Evolutionary conservation across 345 rosid genomes (phyloP).

Genomic region (Alliaria petiolata): DNA sequence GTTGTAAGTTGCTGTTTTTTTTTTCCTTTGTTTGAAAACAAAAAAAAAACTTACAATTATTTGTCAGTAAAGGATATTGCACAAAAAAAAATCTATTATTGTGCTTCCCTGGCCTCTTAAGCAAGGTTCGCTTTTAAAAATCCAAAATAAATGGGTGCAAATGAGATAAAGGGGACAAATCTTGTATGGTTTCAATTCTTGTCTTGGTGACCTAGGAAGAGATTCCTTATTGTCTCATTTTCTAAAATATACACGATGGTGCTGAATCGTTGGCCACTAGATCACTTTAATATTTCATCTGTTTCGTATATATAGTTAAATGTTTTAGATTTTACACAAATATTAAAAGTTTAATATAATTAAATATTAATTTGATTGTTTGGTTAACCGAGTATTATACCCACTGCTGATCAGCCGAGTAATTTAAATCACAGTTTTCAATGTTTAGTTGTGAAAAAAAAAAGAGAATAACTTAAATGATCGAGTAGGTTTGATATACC

Average conservation of each 20-base stretch:
- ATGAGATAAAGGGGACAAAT: conserved; percentile 21
- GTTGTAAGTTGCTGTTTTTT: background rate
- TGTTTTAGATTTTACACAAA: background rate
- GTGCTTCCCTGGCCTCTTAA: conserved; percentile 16
- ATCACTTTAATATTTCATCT: background rate
- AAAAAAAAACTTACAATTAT: background rate
- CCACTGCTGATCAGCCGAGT: no score
- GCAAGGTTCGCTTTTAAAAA: background rate
- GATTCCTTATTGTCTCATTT: background rate
- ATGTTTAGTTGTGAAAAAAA: background rate
- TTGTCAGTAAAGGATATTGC: background rate
- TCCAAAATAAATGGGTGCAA: background rate
- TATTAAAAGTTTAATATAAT: no score
- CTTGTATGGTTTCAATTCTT: conserved; percentile 20
- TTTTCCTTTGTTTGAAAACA: no score
- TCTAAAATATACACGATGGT: conserved; percentile 4
- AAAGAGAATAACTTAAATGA: background rate
- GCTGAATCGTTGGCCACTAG: conserved; percentile 20
- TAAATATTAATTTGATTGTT: no score
- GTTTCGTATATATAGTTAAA: background rate
- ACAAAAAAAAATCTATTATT: background rate
- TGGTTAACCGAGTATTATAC: background rate
- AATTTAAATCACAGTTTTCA: background rate
- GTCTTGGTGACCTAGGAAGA: conserved; percentile 12
- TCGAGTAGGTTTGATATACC: background rate